phyloP scores from a whole-genome alignment of 768 basidiomycete species.

The Mycena maculata region DNA sequence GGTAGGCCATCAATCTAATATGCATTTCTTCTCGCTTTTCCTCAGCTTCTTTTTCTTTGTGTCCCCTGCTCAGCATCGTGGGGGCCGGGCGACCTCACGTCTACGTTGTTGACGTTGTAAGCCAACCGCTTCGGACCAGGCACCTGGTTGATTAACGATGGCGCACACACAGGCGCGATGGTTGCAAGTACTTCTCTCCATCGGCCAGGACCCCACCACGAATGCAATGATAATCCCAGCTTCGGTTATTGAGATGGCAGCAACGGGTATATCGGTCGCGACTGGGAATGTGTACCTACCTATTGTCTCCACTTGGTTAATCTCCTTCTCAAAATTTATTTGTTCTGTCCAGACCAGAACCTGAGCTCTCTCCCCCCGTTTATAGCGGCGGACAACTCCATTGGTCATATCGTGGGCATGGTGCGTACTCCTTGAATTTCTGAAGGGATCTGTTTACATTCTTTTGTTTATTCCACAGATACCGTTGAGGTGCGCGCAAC shows the following conservation, averaged over 20 bases:
- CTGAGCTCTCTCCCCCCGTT: background rate
- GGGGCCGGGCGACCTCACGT: slow-evolving; percentile 5
- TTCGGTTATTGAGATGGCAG: background rate
- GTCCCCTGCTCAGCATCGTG: background rate
- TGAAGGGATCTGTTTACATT: background rate
- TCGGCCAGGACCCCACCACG: slow-evolving; percentile 8
- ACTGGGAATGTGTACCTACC: background rate
- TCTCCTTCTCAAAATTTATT: background rate
- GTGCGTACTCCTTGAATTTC: background rate
- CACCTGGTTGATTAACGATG: background rate
- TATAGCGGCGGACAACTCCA: slow-evolving; percentile 4
- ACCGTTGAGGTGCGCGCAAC: slow-evolving; percentile 1
- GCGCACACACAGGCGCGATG: slow-evolving; percentile 1
- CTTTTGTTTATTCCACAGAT: background rate
- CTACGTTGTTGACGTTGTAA: background rate
- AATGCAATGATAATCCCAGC: background rate
- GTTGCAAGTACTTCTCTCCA: slow-evolving; percentile 9
- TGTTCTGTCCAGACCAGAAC: background rate
- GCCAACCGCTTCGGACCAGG: background rate
- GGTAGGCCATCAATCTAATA: too few species aligned
- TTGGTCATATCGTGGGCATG: slow-evolving; percentile 2
- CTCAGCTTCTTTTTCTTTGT: too few species aligned
- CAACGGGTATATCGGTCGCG: background rate
- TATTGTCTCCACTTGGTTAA: background rate
- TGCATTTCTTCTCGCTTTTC: too few species aligned